Conservation (phyloP, 2,329 filamentous ascomycete species). For the Alternaria infectoria region DNA sequence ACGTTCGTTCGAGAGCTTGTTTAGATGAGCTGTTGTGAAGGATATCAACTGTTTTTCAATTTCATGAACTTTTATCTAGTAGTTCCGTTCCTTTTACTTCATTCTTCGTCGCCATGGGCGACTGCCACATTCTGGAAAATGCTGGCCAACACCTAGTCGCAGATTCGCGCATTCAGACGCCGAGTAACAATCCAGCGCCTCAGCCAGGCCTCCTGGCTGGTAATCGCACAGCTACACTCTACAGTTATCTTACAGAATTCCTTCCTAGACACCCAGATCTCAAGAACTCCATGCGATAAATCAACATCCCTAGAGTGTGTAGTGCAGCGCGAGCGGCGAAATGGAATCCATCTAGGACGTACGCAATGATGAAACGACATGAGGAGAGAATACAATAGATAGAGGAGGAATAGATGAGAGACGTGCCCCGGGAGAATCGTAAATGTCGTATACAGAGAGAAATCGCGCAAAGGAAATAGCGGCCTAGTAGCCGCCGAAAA, state of each 20-base stretch:
- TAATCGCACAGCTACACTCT: constrained; percentile 30
- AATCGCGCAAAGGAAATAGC: constrained; percentile 8
- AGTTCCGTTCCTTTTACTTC: constrained; percentile 18
- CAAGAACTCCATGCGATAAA: constrained; percentile 38
- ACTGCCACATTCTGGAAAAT: constrained; percentile 18
- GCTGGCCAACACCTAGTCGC: constrained; percentile 6
- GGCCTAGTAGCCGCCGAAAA: constrained; percentile 15
- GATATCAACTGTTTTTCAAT: constrained; percentile 42
- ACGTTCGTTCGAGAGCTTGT: neutral
- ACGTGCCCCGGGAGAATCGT: constrained; percentile 39
- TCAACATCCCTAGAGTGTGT: constrained; percentile 31
- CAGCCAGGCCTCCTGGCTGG: constrained; percentile 24
- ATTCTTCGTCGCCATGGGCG: constrained; percentile 11
- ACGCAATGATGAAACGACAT: constrained; percentile 24
- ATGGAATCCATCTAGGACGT: constrained; percentile 39
- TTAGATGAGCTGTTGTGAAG: neutral
- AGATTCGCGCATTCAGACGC: constrained; percentile 19
- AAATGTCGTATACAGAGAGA: constrained; percentile 29
- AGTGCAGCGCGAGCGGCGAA: constrained; percentile 41
- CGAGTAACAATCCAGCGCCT: constrained; percentile 40
- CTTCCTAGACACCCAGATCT: constrained; percentile 33
- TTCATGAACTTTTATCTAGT: constrained; percentile 38
- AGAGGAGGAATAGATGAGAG: constrained; percentile 34
- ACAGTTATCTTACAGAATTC: constrained; percentile 39
- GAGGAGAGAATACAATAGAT: constrained; percentile 22